Percentiles rank a stretch among this genome's conserved stretches.
phyloP scores from a whole-genome alignment of 1,139 yeast species.

The Candida albicans region DNA sequence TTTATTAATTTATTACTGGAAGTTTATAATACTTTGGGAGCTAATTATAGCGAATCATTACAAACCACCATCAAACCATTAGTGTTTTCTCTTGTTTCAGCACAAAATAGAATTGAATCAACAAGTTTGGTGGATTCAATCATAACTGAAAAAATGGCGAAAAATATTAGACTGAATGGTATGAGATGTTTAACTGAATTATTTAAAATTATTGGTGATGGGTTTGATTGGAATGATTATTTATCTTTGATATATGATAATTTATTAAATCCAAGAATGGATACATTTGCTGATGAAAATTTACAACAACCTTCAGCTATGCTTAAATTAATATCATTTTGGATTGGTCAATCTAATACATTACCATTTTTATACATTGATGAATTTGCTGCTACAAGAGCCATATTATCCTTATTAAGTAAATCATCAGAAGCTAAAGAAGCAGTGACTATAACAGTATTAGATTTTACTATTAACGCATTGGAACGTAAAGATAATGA shows the following conservation, averaged over 20 bases:
- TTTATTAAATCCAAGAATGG: slow-evolving; percentile 66
- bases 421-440: slow-evolving; percentile 60
- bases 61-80: slow-evolving; percentile 59
- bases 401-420: slow-evolving; percentile 56
- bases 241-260: slow-evolving; percentile 51
- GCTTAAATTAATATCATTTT: slow-evolving; percentile 61
- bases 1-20: slow-evolving; percentile 69
- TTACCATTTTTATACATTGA: slow-evolving; percentile 57
- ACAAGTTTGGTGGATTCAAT: slow-evolving; percentile 17
- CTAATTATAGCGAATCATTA: slow-evolving; percentile 51
- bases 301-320: slow-evolving; percentile 81
- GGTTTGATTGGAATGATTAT: slow-evolving; percentile 57
- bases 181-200: slow-evolving; percentile 55
- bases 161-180: slow-evolving; percentile 59
- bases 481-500: slow-evolving; percentile 31
- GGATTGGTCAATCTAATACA: slow-evolving; percentile 56
- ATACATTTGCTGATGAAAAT: slow-evolving; percentile 69
- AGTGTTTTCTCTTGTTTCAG: slow-evolving; percentile 54
- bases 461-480: slow-evolving; percentile 55
- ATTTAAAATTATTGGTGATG: slow-evolving; percentile 48
- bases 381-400: slow-evolving; percentile 53
- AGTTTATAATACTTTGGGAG: slow-evolving; percentile 62
- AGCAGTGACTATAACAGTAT: slow-evolving; percentile 55
- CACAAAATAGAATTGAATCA: slow-evolving; percentile 49
- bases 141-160: slow-evolving; percentile 44